Evolutionary conservation across 202 grass and related monocot genomes (phyloP), one percentile per base, ranked within the genome.

Genomic region (Elaeis oleifera): DNA sequence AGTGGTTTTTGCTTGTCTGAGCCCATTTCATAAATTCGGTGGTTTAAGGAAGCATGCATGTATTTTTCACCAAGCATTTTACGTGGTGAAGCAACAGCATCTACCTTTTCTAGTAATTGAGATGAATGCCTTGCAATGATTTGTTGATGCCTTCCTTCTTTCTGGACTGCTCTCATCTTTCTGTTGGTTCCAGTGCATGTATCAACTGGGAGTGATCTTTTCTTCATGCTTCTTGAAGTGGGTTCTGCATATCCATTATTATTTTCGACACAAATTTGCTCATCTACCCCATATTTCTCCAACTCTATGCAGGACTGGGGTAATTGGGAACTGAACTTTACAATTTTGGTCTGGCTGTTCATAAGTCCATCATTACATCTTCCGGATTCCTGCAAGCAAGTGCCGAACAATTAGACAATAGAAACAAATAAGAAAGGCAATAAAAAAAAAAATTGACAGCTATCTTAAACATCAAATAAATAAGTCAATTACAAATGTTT

Each of bases 1-100:
- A 14, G 36, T 44, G 9, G 36, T 44, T 44, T 13, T 44, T 44
- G 36, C 36, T 44, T 44, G 36, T 44, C 36, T 9, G 1, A 44
- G 36, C 11, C 36, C 9, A 44, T 44, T 44, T 44, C 36, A 44
- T 44, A 13, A 44, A 44, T 44, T 44, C 36, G 13, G 36, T 44
- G 36, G 36, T 44, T 44, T 13, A 44, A 44, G 36, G 63, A 75
- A 68, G 64, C 58, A 67, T 67, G 53, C 74, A 56, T 51, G 21
- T 57, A 69, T 58, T 26, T 63, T 68, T 77, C 74, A 77, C 74
- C 57, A 17, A 69, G 57, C 16, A 75, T 50, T 63, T 61, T 68
- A 5, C 54, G 50, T 22, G 32, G 36, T 23, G 31, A 64, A 64
- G 61, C 36, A 64, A 64, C 31, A 50, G 36, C 61, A 64, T 64